Evolutionary conservation across 2,329 filamentous ascomycete genomes (phyloP), one percentile per base, ranked within the genome.

Genomic region (Fusarium dimerum): DNA sequence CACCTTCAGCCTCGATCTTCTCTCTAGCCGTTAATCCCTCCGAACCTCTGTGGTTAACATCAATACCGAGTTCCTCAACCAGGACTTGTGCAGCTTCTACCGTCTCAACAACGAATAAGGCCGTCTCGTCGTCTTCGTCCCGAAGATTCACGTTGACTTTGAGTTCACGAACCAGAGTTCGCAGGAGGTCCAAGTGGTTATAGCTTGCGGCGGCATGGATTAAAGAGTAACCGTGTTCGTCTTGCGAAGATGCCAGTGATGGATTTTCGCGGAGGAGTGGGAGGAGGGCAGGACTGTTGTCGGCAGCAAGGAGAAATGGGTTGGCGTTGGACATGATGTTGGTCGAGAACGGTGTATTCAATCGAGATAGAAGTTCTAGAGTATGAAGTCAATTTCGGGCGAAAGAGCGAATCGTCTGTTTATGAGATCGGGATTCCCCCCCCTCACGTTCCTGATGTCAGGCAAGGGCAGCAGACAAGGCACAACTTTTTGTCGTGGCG

Each of bases 131-230:
- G 69, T 99, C 94, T 70, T 96, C 90, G 68, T 99, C 94, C 60
- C 82, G 83, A 47, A 97, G 77, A 68, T 97, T 87, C 44, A 92
- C 83, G 54, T 92, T 78, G 20, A 93, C 92, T 12, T 85, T 74
- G 72, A 92, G 90, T 34, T 93, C 89, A 43, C 78, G 78, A 29
- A 96, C 79, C 6, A 99, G 81, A 1, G 84, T 73, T 54, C 89
- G 87, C 15, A 97, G 81, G 15, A 99, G 85, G 50, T 89, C 83
- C 36, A 90, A 75, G 68, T 97, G 92, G 68, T 88, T 89, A 79
- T 97, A 99, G 62, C 92, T 97, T 16, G 90, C 87, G 15, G 93
- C 91, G 47, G 94, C 94, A 73, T 99, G 94, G 45, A 97, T 78
- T 26, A 97, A 84, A 43, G 92, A 96, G 76, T 99, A 99, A 65